These are phyloP conservation scores for Eremochloa ophiuroides DNA, from an alignment of 176 grass and related monocot species.

Conservation along the genomic window DNA sequence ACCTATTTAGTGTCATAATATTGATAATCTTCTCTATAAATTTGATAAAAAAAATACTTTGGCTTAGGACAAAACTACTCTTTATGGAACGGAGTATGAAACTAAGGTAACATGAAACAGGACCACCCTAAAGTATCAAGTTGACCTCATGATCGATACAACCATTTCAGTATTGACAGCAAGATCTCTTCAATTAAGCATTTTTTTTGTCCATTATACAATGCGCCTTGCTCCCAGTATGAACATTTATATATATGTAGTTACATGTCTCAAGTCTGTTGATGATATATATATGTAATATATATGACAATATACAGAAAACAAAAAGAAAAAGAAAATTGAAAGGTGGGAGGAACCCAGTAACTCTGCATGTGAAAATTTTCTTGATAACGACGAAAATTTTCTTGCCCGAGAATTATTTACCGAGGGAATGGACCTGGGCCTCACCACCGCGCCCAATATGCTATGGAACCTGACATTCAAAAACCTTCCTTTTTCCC, in stretches of 20 bases:
- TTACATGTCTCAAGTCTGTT: constrained; percentile 42
- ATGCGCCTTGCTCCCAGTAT: constrained; percentile 42
- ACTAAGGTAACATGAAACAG: not conserved
- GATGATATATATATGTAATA: constrained; percentile 44
- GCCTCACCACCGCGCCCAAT: not conserved
- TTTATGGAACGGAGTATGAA: not conserved
- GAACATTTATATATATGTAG: constrained; percentile 35
- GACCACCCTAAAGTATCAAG: not conserved
- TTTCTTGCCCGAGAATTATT: constrained; percentile 48
- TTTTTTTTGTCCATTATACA: constrained; percentile 32
- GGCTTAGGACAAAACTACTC: not conserved
- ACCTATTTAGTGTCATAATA: not conserved
- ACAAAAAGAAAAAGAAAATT: constrained; percentile 12
- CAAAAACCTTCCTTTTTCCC: constrained; percentile 49
- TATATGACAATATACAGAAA: constrained; percentile 52
- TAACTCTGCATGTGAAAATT: constrained; percentile 28
- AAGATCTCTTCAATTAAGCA: constrained; percentile 30
- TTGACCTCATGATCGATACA: not conserved
- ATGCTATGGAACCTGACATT: constrained; percentile 38
- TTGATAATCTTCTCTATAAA: not conserved
- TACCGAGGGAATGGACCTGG: constrained; percentile 38
- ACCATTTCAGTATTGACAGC: constrained; percentile 12
- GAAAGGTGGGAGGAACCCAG: constrained; percentile 37
- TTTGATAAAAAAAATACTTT: not conserved
- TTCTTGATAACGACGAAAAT: constrained; percentile 20